Evolutionary conservation across 108 stramenopile species (phyloP).

Genomic region (Heterococcus sp.): DNA sequence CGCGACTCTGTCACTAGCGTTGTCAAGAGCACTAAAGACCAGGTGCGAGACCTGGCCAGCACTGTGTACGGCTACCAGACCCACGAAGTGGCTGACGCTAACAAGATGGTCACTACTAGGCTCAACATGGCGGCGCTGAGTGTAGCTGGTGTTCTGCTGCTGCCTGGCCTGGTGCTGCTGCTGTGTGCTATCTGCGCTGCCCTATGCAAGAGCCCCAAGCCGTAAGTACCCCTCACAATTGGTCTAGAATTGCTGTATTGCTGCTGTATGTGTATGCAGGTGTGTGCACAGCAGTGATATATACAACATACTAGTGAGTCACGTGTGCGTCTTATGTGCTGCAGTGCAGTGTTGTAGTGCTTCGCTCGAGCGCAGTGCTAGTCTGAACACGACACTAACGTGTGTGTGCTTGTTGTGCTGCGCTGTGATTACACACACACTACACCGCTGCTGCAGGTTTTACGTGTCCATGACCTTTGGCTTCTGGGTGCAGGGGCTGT

Average conservation of each 20-base stretch:
- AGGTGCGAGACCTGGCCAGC: neutral
- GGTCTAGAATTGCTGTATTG: too few relatives aligned
- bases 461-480: conserved; percentile 34
- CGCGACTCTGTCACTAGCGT: neutral
- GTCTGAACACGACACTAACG: too few relatives aligned
- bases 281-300: too few relatives aligned
- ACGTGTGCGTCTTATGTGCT: too few relatives aligned
- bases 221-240: too few relatives aligned
- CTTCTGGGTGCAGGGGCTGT: conserved; percentile 13
- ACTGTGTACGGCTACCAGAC: neutral
- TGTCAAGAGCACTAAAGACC: neutral
- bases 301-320: too few relatives aligned
- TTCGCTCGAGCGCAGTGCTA: too few relatives aligned
- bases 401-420: too few relatives aligned
- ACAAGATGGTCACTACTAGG: neutral
- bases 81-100: neutral
- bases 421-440: too few relatives aligned
- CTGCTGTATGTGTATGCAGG: too few relatives aligned
- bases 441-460: too few relatives aligned
- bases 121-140: neutral
- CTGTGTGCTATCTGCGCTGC: conserved; percentile 1
- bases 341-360: too few relatives aligned
- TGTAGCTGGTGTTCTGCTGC: conserved; percentile 9
- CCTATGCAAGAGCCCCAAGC: conserved; percentile 4
- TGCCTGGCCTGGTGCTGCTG: conserved; percentile 13